phyloP scores from a whole-genome alignment of 2,329 filamentous ascomycete species.

The Fusarium sp. region DNA sequence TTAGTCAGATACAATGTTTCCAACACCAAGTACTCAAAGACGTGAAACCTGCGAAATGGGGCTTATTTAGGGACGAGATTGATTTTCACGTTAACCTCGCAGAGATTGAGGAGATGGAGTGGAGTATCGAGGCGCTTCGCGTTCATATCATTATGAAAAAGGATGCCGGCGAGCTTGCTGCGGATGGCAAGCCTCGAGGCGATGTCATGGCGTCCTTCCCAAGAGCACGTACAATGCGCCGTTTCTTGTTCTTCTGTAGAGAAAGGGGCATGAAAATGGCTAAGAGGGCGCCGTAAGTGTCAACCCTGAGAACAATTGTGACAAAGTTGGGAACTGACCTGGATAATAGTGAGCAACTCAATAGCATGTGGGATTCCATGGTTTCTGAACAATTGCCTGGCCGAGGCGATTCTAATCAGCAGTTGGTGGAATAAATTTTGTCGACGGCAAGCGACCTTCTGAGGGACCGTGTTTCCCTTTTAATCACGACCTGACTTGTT shows the following conservation, averaged over 20 bases:
- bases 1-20: conserved; percentile 52
- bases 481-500: not conserved
- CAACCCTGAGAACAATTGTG: not conserved
- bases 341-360: conserved; percentile 47
- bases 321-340: conserved; percentile 24
- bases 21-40: conserved; percentile 64
- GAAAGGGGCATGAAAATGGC: conserved; percentile 54
- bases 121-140: conserved; percentile 53
- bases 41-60: conserved; percentile 56
- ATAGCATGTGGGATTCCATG: conserved; percentile 49
- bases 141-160: conserved; percentile 53
- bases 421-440: conserved; percentile 39
- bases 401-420: conserved; percentile 41
- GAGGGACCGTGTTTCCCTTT: not conserved
- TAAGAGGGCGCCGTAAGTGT: conserved; percentile 52
- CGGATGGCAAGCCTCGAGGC: conserved; percentile 51
- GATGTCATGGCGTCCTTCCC: conserved; percentile 63
- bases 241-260: conserved; percentile 60
- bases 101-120: conserved; percentile 58
- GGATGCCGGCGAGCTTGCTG: conserved; percentile 36
- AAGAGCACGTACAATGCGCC: conserved; percentile 60
- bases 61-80: conserved; percentile 58
- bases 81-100: conserved; percentile 60
- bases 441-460: not conserved
- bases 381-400: conserved; percentile 46